phyloP scores from a whole-genome alignment of 805 yeast genomes.

The Allodekkera sacchari region DNA sequence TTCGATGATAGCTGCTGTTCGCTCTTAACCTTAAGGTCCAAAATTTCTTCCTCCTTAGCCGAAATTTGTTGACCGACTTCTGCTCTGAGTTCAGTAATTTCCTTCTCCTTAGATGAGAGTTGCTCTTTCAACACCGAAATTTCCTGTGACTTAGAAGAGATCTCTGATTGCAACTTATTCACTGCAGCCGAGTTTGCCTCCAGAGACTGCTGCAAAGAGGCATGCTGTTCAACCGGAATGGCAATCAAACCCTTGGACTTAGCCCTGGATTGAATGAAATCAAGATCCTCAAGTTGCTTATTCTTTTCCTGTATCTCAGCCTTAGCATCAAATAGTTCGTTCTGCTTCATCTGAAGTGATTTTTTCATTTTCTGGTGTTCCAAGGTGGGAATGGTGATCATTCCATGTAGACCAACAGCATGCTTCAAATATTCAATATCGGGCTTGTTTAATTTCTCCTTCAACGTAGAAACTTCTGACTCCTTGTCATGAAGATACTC shows the following conservation, averaged over 20 bases:
- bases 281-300: slow-evolving; percentile 3
- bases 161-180: too few species aligned
- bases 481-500: slow-evolving; percentile 2
- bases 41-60: too few species aligned
- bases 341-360: not conserved
- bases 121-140: too few species aligned
- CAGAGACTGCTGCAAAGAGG: slow-evolving; percentile 1
- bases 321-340: not conserved
- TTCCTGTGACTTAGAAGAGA: too few species aligned
- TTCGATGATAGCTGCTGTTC: too few species aligned
- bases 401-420: slow-evolving; percentile 22
- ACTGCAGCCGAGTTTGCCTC: too few species aligned
- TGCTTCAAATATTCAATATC: slow-evolving; percentile 21
- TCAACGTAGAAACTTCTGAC: slow-evolving; percentile 2
- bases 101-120: slow-evolving; percentile 4
- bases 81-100: slow-evolving; percentile 1
- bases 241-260: slow-evolving; percentile 11
- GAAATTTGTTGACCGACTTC: too few species aligned
- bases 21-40: too few species aligned
- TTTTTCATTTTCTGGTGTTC: slow-evolving; percentile 11
- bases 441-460: slow-evolving; percentile 21
- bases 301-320: slow-evolving; percentile 5
- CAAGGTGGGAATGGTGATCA: slow-evolving; percentile 17
- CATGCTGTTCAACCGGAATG: slow-evolving; percentile 14
- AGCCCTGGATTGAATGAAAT: slow-evolving; percentile 13